Percentiles rank a stretch among this genome's conserved stretches.
Evolutionary conservation across 345 rosid species (phyloP).

Genomic region (rapeseed (Brassica napus)): DNA sequence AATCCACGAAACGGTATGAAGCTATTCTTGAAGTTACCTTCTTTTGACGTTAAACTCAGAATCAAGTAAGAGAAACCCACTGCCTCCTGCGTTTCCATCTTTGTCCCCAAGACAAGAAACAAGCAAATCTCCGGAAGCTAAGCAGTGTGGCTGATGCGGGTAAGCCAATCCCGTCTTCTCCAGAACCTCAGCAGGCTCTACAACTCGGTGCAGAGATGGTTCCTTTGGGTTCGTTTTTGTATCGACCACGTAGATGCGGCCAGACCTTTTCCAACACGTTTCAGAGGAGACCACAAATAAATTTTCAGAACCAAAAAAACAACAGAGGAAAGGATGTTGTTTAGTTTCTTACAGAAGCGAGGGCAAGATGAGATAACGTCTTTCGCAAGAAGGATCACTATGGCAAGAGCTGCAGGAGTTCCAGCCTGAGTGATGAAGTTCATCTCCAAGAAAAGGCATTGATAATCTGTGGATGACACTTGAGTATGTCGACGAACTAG

Average conservation of each 20-base stretch:
- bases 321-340: not conserved
- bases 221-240: slow-evolving; percentile 45
- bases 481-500: slow-evolving; percentile 65
- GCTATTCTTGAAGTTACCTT: slow-evolving; percentile 40
- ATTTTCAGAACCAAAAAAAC: not conserved
- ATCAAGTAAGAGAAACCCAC: slow-evolving; percentile 83
- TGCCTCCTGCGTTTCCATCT: slow-evolving; percentile 83
- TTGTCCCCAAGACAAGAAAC: slow-evolving; percentile 85
- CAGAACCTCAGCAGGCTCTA: slow-evolving; percentile 42
- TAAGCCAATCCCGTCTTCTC: slow-evolving; percentile 72
- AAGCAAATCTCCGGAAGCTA: slow-evolving; percentile 48
- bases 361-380: slow-evolving; percentile 52
- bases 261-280: slow-evolving; percentile 52
- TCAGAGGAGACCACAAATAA: not conserved
- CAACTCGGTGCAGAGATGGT: slow-evolving; percentile 47
- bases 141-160: slow-evolving; percentile 95
- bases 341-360: slow-evolving; percentile 26
- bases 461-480: slow-evolving; percentile 72
- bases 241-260: slow-evolving; percentile 68
- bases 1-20: not conserved
- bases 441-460: slow-evolving; percentile 73
- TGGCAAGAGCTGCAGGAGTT: slow-evolving; percentile 89
- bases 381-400: slow-evolving; percentile 60
- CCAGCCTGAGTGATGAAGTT: slow-evolving; percentile 90
- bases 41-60: slow-evolving; percentile 48